Conservation (phyloP, 768 basidiomycete species). For the Clavaria fumosa region DNA sequence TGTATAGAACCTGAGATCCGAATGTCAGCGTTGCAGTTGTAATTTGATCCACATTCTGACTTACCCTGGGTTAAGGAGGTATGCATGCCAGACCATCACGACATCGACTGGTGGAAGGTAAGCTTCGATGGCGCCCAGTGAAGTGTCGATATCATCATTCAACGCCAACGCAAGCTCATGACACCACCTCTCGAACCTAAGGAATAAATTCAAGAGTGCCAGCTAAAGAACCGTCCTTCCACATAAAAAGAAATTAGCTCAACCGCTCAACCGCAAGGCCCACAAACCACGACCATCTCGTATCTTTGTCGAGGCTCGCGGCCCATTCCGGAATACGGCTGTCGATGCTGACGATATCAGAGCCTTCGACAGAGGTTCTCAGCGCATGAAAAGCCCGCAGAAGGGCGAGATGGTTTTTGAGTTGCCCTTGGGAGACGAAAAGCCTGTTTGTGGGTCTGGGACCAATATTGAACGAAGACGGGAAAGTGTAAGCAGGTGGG, state of each 20-base stretch:
- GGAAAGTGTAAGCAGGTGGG: slow-evolving; percentile 5
- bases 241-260: no score
- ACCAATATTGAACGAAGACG: slow-evolving; percentile 2
- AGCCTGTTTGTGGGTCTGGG: neutral
- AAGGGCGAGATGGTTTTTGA: slow-evolving; percentile 13
- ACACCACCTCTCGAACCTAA: slow-evolving; percentile 13
- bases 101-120: slow-evolving; percentile 10
- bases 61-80: slow-evolving; percentile 9
- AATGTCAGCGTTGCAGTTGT: neutral
- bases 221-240: no score
- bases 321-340: neutral
- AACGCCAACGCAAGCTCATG: no score
- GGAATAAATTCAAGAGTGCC: neutral
- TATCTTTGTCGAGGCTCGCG: slow-evolving; percentile 3
- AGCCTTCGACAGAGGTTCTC: slow-evolving; percentile 9
- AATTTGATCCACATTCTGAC: neutral
- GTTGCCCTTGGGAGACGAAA: neutral
- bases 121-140: neutral
- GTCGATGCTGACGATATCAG: no score
- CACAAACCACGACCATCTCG: slow-evolving; percentile 13
- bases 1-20: slow-evolving; percentile 3
- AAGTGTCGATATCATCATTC: no score
- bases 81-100: slow-evolving; percentile 11
- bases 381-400: slow-evolving; percentile 11
- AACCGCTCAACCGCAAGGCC: slow-evolving; percentile 13